Evolutionary conservation across 2,329 filamentous ascomycete species (phyloP).

Genomic region (Penicillium sp.): DNA sequence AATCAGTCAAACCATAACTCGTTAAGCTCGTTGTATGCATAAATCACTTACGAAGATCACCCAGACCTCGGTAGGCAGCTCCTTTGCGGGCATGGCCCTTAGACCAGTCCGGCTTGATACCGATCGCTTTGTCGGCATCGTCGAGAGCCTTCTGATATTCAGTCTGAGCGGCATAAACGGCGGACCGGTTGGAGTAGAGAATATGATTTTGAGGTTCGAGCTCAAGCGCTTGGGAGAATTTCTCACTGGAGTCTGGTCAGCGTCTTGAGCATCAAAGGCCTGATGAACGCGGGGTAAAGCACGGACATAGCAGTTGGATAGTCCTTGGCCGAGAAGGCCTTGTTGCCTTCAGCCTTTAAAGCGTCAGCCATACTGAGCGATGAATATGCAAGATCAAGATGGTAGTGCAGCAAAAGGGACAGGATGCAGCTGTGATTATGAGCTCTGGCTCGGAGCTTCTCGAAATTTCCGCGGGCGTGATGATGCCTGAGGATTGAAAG

Average conservation of each 20-base stretch:
- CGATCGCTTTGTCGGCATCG: constrained; percentile 87
- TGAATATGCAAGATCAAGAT: constrained; percentile 4
- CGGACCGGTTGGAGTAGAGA: constrained; percentile 95
- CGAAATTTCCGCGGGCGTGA: constrained; percentile 39
- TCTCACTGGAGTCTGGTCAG: constrained; percentile 56
- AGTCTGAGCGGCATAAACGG: constrained; percentile 77
- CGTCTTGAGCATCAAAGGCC: constrained; percentile 3
- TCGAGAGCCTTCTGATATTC: constrained; percentile 78
- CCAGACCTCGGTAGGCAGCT: constrained; percentile 78
- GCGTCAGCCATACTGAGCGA: constrained; percentile 59
- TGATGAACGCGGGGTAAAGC: constrained; percentile 20
- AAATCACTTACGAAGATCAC: constrained; percentile 61
- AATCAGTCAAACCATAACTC: constrained; percentile 10
- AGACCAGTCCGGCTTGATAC: constrained; percentile 95
- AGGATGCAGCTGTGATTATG: constrained; percentile 15
- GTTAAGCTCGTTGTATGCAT: background rate
- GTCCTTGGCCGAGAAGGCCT: constrained; percentile 96
- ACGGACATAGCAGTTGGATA: constrained; percentile 92
- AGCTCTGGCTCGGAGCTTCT: constrained; percentile 35
- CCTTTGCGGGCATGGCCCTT: constrained; percentile 96
- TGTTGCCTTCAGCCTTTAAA: constrained; percentile 97
- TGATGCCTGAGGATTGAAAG: constrained; percentile 24
- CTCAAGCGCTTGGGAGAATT: constrained; percentile 89
- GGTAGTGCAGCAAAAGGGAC: constrained; percentile 11
- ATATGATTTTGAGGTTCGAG: constrained; percentile 88